These are phyloP conservation scores for Cryptosporidium xiaoi DNA, from an alignment of 169 alveolate species.

Conservation along the genomic window DNA sequence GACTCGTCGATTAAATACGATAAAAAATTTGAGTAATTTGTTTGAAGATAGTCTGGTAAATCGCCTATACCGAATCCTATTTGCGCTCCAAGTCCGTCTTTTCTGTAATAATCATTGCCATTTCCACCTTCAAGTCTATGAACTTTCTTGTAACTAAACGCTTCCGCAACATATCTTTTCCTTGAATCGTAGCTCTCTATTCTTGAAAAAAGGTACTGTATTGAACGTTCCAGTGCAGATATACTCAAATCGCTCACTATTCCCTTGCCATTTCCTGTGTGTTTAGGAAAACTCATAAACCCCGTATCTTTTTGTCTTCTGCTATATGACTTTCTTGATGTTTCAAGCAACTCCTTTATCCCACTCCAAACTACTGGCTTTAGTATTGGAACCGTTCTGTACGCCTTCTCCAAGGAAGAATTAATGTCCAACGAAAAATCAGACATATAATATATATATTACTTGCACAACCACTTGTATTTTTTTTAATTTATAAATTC, in stretches of 20 bases:
- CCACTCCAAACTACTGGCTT: conserved; percentile 68
- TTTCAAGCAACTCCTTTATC: conserved; percentile 38
- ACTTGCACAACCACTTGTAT: neutral
- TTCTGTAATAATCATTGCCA: neutral
- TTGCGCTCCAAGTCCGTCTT: neutral
- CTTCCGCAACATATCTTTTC: conserved; percentile 38
- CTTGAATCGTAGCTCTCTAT: conserved; percentile 53
- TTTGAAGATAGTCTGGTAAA: conserved; percentile 47
- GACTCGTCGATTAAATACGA: conserved; percentile 63
- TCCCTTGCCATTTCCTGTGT: conserved; percentile 50
- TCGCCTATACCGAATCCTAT: conserved; percentile 8
- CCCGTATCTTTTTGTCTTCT: conserved; percentile 27
- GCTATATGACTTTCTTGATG: conserved; percentile 25
- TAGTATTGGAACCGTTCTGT: conserved; percentile 61
- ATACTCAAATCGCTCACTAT: conserved; percentile 46
- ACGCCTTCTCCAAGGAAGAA: conserved; percentile 70
- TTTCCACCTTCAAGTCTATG: conserved; percentile 40
- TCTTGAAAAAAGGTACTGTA: conserved; percentile 29
- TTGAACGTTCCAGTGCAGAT: conserved; percentile 53
- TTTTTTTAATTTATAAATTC: neutral
- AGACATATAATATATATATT: conserved; percentile 15
- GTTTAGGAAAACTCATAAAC: conserved; percentile 1
- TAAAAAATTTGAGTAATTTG: conserved; percentile 50
- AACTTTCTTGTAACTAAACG: conserved; percentile 31
- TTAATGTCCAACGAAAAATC: conserved; percentile 22